phyloP scores from a whole-genome alignment of 169 alveolate genomes.

The Hepatocystis sp. region DNA sequence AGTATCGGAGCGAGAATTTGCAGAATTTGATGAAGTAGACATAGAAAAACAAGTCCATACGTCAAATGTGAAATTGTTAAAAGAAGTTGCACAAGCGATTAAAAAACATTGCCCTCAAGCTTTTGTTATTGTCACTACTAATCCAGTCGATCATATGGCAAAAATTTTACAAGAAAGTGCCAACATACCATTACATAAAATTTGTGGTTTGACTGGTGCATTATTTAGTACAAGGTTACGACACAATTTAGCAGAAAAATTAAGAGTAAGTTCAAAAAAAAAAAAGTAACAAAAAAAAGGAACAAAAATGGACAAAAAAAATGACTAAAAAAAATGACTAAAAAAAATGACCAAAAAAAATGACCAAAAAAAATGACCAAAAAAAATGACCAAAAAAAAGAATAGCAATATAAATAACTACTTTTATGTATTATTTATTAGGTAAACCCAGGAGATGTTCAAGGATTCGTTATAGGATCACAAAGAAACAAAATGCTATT shows the following conservation, averaged over 20 bases:
- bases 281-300: neutral
- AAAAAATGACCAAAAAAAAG: no score
- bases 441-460: constrained; percentile 83
- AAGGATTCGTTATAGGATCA: constrained; percentile 87
- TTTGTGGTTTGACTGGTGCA: constrained; percentile 85
- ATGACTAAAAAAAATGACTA: no score
- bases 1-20: constrained; percentile 78
- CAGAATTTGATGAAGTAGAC: constrained; percentile 79
- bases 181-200: constrained; percentile 83
- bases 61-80: constrained; percentile 80
- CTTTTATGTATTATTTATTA: no score
- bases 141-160: constrained; percentile 85
- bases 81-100: constrained; percentile 80
- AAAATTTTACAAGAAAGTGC: constrained; percentile 78
- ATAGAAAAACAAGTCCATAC: constrained; percentile 80
- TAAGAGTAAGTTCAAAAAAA: constrained; percentile 20
- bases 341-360: no score
- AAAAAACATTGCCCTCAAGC: constrained; percentile 85
- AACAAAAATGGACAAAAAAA: no score
- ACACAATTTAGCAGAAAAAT: constrained; percentile 80
- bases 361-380: no score
- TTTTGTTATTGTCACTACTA: constrained; percentile 84
- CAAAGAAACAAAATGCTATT: constrained; percentile 86
- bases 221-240: constrained; percentile 83
- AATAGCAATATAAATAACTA: no score